Evolutionary conservation across 305 asterid species (phyloP).

Genomic region (Rubia tinctorum): DNA sequence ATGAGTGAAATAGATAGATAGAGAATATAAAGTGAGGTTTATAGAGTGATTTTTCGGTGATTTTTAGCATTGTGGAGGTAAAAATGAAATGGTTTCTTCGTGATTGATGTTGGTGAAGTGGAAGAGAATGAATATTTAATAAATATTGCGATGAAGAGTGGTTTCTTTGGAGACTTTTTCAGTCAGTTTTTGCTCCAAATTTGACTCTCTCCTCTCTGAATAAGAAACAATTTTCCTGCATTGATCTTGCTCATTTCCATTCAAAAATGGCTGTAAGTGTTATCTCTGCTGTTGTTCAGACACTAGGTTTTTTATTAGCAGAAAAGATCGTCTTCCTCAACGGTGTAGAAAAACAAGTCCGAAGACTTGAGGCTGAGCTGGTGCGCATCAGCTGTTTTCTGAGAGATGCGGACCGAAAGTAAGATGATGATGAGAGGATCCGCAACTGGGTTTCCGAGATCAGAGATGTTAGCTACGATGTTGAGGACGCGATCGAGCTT

Average conservation of each 20-base stretch:
- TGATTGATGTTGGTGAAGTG: too few relatives aligned
- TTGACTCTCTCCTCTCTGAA: too few relatives aligned
- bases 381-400: constrained; percentile 16
- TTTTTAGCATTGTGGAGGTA: too few relatives aligned
- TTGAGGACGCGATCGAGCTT: constrained; percentile 17
- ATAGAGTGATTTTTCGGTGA: too few relatives aligned
- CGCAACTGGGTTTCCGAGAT: constrained; percentile 21
- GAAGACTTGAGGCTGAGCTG: constrained; percentile 12
- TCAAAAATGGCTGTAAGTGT: neutral
- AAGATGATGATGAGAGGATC: constrained; percentile 19
- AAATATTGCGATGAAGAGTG: too few relatives aligned
- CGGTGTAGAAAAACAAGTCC: constrained; percentile 11
- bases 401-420: constrained; percentile 19
- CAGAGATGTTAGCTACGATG: constrained; percentile 16
- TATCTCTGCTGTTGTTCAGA: constrained; percentile 5
- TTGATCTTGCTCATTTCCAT: neutral
- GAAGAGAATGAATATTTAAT: too few relatives aligned
- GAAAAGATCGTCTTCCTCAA: constrained; percentile 3
- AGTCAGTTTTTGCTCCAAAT: too few relatives aligned
- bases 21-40: too few relatives aligned
- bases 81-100: too few relatives aligned
- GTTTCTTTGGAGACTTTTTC: too few relatives aligned
- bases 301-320: constrained; percentile 1
- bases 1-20: too few relatives aligned
- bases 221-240: too few relatives aligned